Evolutionary conservation across 2,329 filamentous ascomycete species (phyloP).

Genomic region (Dactylonectria macrodidyma): DNA sequence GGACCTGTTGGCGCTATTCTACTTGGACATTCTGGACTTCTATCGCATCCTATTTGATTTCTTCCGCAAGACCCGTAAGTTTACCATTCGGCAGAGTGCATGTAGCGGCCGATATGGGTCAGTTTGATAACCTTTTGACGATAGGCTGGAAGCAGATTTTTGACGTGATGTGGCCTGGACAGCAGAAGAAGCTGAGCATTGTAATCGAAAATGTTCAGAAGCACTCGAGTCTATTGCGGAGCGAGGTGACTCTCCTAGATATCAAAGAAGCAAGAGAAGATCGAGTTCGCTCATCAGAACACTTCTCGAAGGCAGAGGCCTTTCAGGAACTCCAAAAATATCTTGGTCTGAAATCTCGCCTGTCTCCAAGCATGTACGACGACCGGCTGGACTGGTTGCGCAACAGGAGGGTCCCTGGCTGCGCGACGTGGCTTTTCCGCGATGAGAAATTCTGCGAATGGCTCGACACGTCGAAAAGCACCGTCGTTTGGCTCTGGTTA

Average conservation of each 20-base stretch:
- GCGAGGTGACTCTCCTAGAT: constrained; percentile 11
- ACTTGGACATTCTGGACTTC: constrained; percentile 30
- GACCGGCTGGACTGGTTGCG: background rate
- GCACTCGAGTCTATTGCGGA: constrained; percentile 4
- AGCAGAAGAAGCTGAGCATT: background rate
- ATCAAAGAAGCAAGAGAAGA: constrained; percentile 15
- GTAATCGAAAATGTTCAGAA: background rate
- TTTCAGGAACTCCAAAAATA: constrained; percentile 2
- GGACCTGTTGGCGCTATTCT: constrained; percentile 19
- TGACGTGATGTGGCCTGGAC: constrained; percentile 1
- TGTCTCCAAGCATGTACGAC: constrained; percentile 10
- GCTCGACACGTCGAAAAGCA: background rate
- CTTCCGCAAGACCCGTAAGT: constrained; percentile 27
- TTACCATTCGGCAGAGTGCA: fast-evolving
- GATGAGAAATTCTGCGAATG: background rate
- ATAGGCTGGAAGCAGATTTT: background rate
- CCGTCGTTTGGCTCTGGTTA: background rate
- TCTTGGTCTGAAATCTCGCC: background rate
- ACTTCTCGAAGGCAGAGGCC: background rate
- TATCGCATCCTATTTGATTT: constrained; percentile 14
- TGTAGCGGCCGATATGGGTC: fast-evolving
- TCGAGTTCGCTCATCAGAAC: background rate
- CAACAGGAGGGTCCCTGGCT: background rate
- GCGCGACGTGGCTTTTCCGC: constrained; percentile 4
- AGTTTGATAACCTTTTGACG: background rate